Evolutionary conservation across 1,284 basidiomycete genomes (phyloP).

Genomic region (Ganoderma meredithae): DNA sequence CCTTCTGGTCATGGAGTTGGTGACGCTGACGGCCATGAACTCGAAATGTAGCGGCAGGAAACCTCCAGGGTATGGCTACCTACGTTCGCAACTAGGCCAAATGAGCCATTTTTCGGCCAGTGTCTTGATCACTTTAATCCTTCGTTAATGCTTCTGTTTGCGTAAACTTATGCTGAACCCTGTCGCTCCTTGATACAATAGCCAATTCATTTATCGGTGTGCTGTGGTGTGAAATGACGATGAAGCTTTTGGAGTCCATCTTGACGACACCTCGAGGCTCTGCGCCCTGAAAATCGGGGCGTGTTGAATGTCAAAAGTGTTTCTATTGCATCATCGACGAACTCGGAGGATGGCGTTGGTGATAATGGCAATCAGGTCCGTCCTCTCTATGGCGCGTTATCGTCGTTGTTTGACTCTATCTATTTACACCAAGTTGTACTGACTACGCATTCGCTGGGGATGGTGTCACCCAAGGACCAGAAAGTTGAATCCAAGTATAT

Average conservation of each 20-base stretch:
- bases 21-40: background rate
- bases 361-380: too few relatives aligned
- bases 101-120: background rate
- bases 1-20: background rate
- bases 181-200: background rate
- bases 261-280: too few relatives aligned
- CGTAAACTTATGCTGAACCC: background rate
- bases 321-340: background rate
- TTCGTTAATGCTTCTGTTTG: background rate
- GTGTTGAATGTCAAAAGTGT: background rate
- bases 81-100: slow-evolving; percentile 39
- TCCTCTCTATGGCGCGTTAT: slow-evolving; percentile 11
- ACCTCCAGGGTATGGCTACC: slow-evolving; percentile 52
- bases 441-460: too few relatives aligned
- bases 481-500: too few relatives aligned
- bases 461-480: too few relatives aligned
- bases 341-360: too few relatives aligned
- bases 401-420: too few relatives aligned
- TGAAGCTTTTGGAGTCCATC: background rate
- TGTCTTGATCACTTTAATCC: background rate
- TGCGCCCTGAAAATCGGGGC: background rate
- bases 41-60: slow-evolving; percentile 41
- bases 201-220: background rate
- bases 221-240: too few relatives aligned
- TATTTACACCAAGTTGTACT: too few relatives aligned